Evolutionary conservation across 805 yeast genomes (phyloP).

Genomic region (Yarrowia keelungensis): DNA sequence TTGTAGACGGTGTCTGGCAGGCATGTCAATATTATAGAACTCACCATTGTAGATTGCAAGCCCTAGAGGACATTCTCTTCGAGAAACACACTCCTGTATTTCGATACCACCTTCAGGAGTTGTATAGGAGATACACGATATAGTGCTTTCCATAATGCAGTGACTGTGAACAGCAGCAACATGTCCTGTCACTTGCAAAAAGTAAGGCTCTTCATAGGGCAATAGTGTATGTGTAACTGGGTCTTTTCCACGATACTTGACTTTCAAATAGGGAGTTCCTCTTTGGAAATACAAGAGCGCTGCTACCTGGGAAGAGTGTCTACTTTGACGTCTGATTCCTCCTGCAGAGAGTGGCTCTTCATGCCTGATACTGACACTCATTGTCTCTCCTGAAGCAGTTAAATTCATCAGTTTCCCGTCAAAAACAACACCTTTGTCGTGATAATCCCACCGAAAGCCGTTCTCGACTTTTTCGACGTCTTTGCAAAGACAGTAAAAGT

Average conservation of each 20-base stretch:
- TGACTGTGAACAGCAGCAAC: too few species aligned
- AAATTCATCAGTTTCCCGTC: background rate
- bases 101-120: background rate
- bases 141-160: too few species aligned
- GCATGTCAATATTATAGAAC: background rate
- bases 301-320: background rate
- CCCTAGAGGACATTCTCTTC: background rate
- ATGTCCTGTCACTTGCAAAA: too few species aligned
- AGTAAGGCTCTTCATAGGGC: too few species aligned
- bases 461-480: background rate
- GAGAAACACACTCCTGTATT: background rate
- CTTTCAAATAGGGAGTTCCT: background rate
- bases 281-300: background rate
- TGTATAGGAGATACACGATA: background rate
- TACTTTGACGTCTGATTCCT: background rate
- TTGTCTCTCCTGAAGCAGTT: background rate
- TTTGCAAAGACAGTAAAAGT: background rate
- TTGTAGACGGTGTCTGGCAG: background rate
- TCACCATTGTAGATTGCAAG: background rate
- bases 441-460: background rate
- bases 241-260: background rate
- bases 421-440: background rate
- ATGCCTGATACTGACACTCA: too few species aligned
- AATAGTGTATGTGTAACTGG: background rate
- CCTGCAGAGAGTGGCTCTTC: background rate